Conservation (phyloP, 2,329 filamentous ascomycete genomes). For the Aureobasidium sp. region DNA sequence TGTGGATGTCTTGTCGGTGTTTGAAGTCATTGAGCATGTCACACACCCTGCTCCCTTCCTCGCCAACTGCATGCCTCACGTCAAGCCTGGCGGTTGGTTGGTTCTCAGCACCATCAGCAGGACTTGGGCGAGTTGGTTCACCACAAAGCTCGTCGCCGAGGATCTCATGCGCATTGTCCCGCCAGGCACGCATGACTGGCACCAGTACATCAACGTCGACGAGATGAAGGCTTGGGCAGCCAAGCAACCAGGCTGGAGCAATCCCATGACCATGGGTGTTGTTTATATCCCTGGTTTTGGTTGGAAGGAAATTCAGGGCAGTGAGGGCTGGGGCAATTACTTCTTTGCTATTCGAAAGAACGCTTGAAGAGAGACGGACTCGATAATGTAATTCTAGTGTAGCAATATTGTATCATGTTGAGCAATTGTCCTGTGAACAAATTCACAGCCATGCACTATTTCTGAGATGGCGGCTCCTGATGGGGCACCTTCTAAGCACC, state of each 20-base stretch:
- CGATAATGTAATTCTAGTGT: neutral
- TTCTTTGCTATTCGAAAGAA: conserved; percentile 76
- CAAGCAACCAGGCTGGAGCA: conserved; percentile 40
- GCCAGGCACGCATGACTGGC: conserved; percentile 90
- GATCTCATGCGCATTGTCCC: conserved; percentile 82
- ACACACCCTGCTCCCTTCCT: conserved; percentile 68
- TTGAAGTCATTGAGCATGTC: conserved; percentile 95
- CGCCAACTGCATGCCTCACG: conserved; percentile 60
- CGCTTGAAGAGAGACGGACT: neutral
- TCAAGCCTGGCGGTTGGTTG: conserved; percentile 88
- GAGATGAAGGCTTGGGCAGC: conserved; percentile 54
- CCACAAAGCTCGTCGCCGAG: conserved; percentile 88
- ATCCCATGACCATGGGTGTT: conserved; percentile 69
- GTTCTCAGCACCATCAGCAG: conserved; percentile 87
- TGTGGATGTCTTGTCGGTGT: conserved; percentile 78
- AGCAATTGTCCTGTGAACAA: neutral
- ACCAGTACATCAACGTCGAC: conserved; percentile 82
- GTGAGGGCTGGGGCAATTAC: conserved; percentile 88
- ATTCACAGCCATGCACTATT: neutral
- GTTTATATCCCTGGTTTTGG: conserved; percentile 85
- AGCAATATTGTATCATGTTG: neutral
- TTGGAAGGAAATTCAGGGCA: conserved; percentile 74
- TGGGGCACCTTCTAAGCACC: neutral
- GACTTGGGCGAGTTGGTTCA: conserved; percentile 81
- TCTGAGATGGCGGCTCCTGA: neutral